Evolutionary conservation across 768 basidiomycete genomes (phyloP), one percentile per base, ranked within the genome.

Genomic region (Chalciporus pseudorubinellus): DNA sequence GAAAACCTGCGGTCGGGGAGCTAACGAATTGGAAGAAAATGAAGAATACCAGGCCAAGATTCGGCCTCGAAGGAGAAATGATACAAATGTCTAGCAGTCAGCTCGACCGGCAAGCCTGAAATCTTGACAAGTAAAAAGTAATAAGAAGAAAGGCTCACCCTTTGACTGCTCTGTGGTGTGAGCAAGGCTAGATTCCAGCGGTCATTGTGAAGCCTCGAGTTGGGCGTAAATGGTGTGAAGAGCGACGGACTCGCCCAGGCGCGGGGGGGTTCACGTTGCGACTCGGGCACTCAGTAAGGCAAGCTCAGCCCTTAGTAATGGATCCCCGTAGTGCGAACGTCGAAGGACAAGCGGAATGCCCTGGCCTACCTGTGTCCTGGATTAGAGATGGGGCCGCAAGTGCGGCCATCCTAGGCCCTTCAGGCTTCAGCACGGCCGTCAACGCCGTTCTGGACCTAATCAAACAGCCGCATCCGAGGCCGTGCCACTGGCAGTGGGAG

Each of bases 151-250:
- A 21, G 14, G 45, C 63, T 60, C 49, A 61, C 64, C 41, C 22
- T 50, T 44, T 50, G 19, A 50, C 49, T 29, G 62, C 50, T 52
- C 45, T 29, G 54, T 39, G 33, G 39, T 33, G 31, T 31, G 38
- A 55, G 39, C n/a, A 34, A 41, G 52, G 47, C 65, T 64, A 65
- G 46, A 53, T n/a, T n/a, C n/a, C n/a, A n/a, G n/a, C 38, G 41
- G 46, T 52, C 63, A 66, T 66, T 52, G 44, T 24, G 41, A 41
- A 39, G 20, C 50, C 45, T 39, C 24, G 38, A 36, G 44, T 10
- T 39, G 42, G 58, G 55, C 51, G 58, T 34, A 58, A 62, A 46
- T 51, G 36, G 62, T 44, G 61, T 57, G 59, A 58, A 60, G 47
- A 50, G 34, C 46, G 40, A 21, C 14, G 41, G 36, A 39, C 28